Evolutionary conservation across 2,329 filamentous ascomycete genomes (phyloP).

Genomic region (Arthrocladium fulminans): DNA sequence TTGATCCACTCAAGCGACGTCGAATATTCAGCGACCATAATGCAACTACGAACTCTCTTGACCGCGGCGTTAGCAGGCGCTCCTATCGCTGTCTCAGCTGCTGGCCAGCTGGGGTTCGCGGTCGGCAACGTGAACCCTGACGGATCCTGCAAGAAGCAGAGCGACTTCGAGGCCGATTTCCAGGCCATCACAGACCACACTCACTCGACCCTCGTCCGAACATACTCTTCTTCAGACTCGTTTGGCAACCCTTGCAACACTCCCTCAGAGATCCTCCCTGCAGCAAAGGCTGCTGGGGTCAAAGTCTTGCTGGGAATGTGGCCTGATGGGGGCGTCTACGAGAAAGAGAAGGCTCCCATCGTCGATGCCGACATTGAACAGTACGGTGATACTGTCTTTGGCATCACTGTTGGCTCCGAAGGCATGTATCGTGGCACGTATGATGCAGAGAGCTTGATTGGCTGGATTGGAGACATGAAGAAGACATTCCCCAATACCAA

Average conservation of each 20-base stretch:
- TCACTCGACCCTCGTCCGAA: slow-evolving; percentile 50
- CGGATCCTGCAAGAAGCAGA: slow-evolving; percentile 52
- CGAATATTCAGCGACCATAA: slow-evolving; percentile 25
- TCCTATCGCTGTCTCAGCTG: slow-evolving; percentile 42
- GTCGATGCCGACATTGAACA: slow-evolving; percentile 35
- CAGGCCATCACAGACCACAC: slow-evolving; percentile 46
- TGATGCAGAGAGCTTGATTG: slow-evolving; percentile 50
- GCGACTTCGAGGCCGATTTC: slow-evolving; percentile 59
- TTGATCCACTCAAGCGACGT: background rate
- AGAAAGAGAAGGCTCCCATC: slow-evolving; percentile 52
- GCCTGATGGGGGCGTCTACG: slow-evolving; percentile 57
- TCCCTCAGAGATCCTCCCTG: slow-evolving; percentile 54
- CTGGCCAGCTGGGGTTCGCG: slow-evolving; percentile 55
- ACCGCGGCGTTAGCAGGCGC: slow-evolving; percentile 34
- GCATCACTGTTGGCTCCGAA: slow-evolving; percentile 63
- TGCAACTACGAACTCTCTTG: slow-evolving; percentile 38
- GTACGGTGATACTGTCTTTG: slow-evolving; percentile 53
- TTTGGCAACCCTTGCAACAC: slow-evolving; percentile 44
- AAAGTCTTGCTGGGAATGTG: slow-evolving; percentile 63
- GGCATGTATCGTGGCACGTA: slow-evolving; percentile 61
- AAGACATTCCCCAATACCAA: slow-evolving; percentile 45
- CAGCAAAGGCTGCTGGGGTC: slow-evolving; percentile 55
- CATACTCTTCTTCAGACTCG: slow-evolving; percentile 54
- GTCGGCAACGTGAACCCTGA: slow-evolving; percentile 56
- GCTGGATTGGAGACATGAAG: slow-evolving; percentile 55